Base-by-base conservation (phyloP, 768 basidiomycete genomes). In the Lactarius evosmus region DNA sequence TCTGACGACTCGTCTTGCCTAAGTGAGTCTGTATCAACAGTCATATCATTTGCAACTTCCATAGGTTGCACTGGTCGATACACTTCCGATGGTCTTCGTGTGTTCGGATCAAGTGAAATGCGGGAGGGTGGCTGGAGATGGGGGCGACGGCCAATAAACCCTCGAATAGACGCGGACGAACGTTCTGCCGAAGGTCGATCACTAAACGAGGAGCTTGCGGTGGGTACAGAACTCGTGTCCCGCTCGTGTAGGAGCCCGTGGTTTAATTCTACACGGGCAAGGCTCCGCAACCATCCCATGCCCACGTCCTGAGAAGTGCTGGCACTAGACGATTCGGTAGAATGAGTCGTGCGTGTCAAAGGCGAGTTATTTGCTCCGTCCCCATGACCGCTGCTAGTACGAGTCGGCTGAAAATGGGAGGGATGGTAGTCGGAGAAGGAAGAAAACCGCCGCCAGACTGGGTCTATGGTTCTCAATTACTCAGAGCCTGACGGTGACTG, bases 241-340 rank as follows among this genome's bases (percentile, higher is more conserved):
- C 41, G 63, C 44, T 50, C 65, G n/a, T 63, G 61, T n/a, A 56
- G 29, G 17, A 56, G 54, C 16, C 46, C 58, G 41, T 57, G 58
- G 53, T 60, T 56, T 55, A 34, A 38, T 41, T 66, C 67, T 38
- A 53, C 49, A 38, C 54, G 67, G 32, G 61, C 60, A 50, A 62
- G 17, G 34, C 33, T 56, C 38, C 67, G 63, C 38, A 60, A 49
- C 65, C 64, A 62, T 27, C 58, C 67, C 32, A 57, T 38, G 9
- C 36, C 36, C 1, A 30, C 57, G 1, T 68, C 67, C 27, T 49
- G 25, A 19, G 49, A 29, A 4, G 41, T 34, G 41, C 36, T 36
- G 41, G 38, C 22, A 17, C 27, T 27, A 30, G 58, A 52, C 17
- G 49, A 60, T 32, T 65, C 64, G 27, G 49, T 19, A 33, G 49